Evolutionary conservation across 2,329 filamentous ascomycete genomes (phyloP), one percentile per base, ranked within the genome.

Genomic region (Alternaria solani): DNA sequence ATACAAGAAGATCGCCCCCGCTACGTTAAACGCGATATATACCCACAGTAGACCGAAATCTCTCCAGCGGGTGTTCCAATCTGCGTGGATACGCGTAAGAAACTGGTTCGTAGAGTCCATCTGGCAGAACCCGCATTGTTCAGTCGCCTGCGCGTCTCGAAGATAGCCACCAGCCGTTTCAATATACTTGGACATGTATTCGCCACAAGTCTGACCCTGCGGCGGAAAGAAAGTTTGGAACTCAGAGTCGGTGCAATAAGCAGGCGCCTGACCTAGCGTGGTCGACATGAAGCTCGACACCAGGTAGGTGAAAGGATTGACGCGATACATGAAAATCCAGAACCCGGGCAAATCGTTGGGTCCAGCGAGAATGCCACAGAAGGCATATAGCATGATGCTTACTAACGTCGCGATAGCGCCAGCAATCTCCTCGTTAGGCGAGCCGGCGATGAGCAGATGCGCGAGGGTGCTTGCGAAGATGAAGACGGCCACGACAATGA

Each of bases 251-350:
- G 78, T 70, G 59, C 84, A 89, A 44, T 74, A 80, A 41, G 88
- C 85, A 3, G 78, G 67, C 1, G 81, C 81, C 0, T 72, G 73
- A 0, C 81, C 79, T 0, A 89, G 74, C 55, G 78, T 74, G 0
- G 79, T 73, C 1, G 74, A 64, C 28, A 80, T 89, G 62, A 91
- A 87, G 0, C 88, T 88, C 0, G 85, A 87, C 7, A 88, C 81
- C 9, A 86, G 83, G 75, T 91, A 92, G 0, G 88, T 91, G 62
- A 91, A 88, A 0, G 89, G 89, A 0, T 85, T 88, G 18, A 88
- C 81, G 20, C 87, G 83, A 75, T 92, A 91, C 90, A 93, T 92
- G 80, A 91, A 93, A 66, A 88, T 88, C 91, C 91, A 93, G 80
- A 93, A 93, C 0, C 86, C 82, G 0, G 90, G 90, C 1, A 93